Base-by-base conservation (phyloP, 352 stramenopile species). In the Pythium brachiatum region DNA sequence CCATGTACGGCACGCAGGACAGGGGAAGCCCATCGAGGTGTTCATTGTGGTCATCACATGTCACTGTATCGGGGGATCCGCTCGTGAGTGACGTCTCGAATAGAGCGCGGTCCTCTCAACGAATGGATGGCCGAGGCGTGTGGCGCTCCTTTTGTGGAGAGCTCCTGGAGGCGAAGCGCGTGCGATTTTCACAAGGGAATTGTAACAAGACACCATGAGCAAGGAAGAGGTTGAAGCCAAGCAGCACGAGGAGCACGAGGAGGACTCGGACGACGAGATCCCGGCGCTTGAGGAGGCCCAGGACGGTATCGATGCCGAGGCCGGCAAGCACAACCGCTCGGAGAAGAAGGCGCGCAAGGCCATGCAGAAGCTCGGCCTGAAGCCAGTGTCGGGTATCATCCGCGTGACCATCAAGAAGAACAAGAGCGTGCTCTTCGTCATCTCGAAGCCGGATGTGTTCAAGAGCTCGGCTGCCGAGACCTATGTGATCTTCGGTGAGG, bases 311-410 rank as follows among this genome's bases (percentile, higher is more conserved):
- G 84, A 85, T 39, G 85, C 75, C 62, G 82, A 86, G 70, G 77
- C 79, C 23, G 83, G 86, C 75, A 93, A 95, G 75, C 91, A 97
- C 75, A 99, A 98, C 84, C 92, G 97, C 64, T 91, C 94, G 65
- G 97, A 99, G 83, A 99, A 99, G 86, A 99, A 99, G 83, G 92
- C 94, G 47, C 94, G 97, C 70, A 99, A 99, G 85, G 96, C 96
- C 56, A 99, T 99, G 90, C 90, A 98, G 75, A 99, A 99, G 88
- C 89, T 99, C 46, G 96, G 96, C 56, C 97, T 99, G 86, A 98
- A 98, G 70, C 83, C 89, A 29, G 90, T 99, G 48, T 79, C 87
- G 54, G 97, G 95, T 72, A 96, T 99, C 75, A 91, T 98, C 65
- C 88, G 96, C 63, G 96, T 99, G 50, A 98, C 95, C 16, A 97